These are phyloP conservation scores for Sherardia arvensis DNA, from an alignment of 257 asterid species.

Conservation along the genomic window DNA sequence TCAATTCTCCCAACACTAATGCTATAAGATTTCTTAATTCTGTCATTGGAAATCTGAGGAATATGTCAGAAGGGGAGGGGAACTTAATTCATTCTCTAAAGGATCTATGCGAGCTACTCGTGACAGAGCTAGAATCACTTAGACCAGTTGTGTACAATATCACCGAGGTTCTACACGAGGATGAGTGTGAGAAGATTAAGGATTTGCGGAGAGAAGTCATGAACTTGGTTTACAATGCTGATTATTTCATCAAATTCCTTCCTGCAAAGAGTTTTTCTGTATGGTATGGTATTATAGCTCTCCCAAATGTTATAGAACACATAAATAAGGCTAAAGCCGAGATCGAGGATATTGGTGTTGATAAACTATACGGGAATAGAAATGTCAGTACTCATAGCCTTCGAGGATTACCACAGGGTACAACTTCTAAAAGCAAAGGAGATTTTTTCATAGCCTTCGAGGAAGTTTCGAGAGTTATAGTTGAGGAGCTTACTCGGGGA, in stretches of 20 bases:
- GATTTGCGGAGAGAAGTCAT: not conserved
- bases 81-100: not conserved
- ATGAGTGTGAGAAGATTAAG: not conserved
- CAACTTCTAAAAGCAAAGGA: not conserved
- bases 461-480: not conserved
- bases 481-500: not conserved
- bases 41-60: not conserved
- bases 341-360: not conserved
- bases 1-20: constrained; percentile 1
- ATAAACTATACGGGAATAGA: no score
- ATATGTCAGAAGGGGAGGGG: not conserved
- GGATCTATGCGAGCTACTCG: not conserved
- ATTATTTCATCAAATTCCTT: not conserved
- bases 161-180: not conserved
- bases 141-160: not conserved
- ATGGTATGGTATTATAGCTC: not conserved
- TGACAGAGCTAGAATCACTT: not conserved
- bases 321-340: not conserved
- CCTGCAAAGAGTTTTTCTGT: not conserved
- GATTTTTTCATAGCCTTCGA: not conserved
- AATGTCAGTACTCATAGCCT: not conserved
- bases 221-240: not conserved
- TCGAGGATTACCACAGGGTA: not conserved
- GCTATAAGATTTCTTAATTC: constrained; percentile 1
- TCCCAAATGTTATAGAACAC: not conserved